Percentiles rank a stretch among this genome's conserved stretches.
These are phyloP conservation scores for Neoboletus subvelutipes DNA, from an alignment of 768 basidiomycete genomes.

Conservation along the genomic window DNA sequence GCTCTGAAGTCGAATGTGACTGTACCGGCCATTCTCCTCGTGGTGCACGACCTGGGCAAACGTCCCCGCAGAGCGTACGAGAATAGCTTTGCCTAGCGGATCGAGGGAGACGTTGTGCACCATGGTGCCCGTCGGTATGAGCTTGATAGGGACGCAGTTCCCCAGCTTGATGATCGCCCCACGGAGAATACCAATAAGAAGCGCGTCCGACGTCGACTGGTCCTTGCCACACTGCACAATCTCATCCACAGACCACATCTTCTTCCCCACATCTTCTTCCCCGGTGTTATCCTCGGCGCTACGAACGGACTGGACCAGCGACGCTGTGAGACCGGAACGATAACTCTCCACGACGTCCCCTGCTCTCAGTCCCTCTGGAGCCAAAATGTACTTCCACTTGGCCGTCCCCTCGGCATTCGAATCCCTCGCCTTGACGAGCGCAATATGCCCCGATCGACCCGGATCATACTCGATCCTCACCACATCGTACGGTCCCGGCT, in stretches of 20 bases:
- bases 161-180: conserved; percentile 83
- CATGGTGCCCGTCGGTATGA: conserved; percentile 90
- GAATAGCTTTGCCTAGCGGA: conserved; percentile 71
- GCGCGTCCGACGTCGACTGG: conserved; percentile 50
- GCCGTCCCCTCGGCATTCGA: conserved; percentile 49
- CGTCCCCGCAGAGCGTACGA: conserved; percentile 88
- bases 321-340: conserved; percentile 76
- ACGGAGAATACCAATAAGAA: conserved; percentile 84
- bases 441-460: conserved; percentile 90
- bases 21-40: conserved; percentile 67
- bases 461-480: conserved; percentile 97
- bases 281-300: conserved; percentile 17
- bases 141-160: conserved; percentile 87
- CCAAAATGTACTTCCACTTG: conserved; percentile 89
- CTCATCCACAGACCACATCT: conserved; percentile 20
- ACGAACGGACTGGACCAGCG: conserved; percentile 50
- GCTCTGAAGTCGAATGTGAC: conserved; percentile 82
- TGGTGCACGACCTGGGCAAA: conserved; percentile 81
- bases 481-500: conserved; percentile 82
- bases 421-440: conserved; percentile 71
- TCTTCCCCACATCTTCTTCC: conserved; percentile 1
- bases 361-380: conserved; percentile 84
- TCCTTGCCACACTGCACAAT: conserved; percentile 25
- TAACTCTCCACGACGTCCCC: conserved; percentile 89
- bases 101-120: conserved; percentile 84